Percentiles rank a stretch among this genome's conserved stretches.
Conservation (phyloP, 192 early-diverging fungal species). For the Mortierella antarctica region DNA sequence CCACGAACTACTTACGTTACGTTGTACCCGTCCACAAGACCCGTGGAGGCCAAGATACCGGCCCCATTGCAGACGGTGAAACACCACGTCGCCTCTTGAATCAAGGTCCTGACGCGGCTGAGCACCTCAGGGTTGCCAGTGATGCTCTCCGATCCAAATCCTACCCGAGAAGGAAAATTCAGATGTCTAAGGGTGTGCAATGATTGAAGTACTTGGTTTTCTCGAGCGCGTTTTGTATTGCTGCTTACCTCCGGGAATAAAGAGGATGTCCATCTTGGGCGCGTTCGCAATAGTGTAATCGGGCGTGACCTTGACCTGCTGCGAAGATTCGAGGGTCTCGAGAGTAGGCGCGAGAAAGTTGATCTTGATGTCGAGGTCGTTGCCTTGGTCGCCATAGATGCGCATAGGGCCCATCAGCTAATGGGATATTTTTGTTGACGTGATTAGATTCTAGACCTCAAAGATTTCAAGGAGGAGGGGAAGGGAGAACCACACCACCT, state of each 20-base stretch:
- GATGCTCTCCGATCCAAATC: no score
- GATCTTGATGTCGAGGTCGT: constrained; percentile 32
- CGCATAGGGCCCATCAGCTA: constrained; percentile 44
- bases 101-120: no score
- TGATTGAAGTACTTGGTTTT: no score
- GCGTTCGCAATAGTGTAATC: constrained; percentile 32
- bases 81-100: constrained; percentile 25
- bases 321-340: constrained; percentile 17
- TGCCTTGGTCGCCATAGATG: constrained; percentile 34
- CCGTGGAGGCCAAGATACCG: constrained; percentile 55
- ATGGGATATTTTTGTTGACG: no score
- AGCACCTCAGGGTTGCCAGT: no score
- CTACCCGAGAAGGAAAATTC: not conserved
- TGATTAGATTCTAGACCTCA: no score
- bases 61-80: constrained; percentile 62
- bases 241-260: constrained; percentile 44
- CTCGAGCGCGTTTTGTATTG: not conserved
- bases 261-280: constrained; percentile 40
- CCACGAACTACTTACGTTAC: constrained; percentile 34
- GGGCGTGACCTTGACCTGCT: constrained; percentile 33
- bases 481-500: not conserved
- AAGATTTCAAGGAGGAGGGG: no score
- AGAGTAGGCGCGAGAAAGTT: constrained; percentile 12
- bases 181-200: not conserved
- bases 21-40: constrained; percentile 57